A percentile compares a stretch with the other conserved stretches of the same genome.
Conservation (phyloP, 2,329 filamentous ascomycete species). For the Ploettnerulaceae sp. region DNA sequence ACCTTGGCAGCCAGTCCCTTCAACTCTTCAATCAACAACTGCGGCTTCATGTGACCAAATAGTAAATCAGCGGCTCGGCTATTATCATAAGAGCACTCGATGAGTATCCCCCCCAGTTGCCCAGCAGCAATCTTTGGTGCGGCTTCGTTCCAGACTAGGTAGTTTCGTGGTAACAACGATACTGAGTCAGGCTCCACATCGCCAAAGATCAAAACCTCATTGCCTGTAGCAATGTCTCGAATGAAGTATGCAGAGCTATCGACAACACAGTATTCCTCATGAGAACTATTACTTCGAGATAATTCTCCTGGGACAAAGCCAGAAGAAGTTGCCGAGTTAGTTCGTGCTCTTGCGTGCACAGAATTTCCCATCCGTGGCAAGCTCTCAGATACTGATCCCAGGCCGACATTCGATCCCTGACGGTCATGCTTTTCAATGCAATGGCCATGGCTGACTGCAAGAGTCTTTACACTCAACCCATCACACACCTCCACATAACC, state of each 20-base stretch:
- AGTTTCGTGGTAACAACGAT: slow-evolving; percentile 74
- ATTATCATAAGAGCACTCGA: slow-evolving; percentile 93
- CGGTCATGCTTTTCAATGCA: slow-evolving; percentile 73
- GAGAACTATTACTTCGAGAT: not conserved
- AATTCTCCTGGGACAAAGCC: not conserved
- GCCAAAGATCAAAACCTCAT: slow-evolving; percentile 88
- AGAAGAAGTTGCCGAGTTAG: not conserved
- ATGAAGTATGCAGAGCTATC: slow-evolving; percentile 95
- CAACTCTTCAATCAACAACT: slow-evolving; percentile 77
- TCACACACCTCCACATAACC: slow-evolving; percentile 88
- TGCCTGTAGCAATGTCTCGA: slow-evolving; percentile 62
- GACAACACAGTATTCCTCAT: slow-evolving; percentile 55
- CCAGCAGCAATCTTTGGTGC: slow-evolving; percentile 76
- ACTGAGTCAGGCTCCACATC: slow-evolving; percentile 91
- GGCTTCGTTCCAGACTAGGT: slow-evolving; percentile 80
- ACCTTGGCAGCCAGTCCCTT: slow-evolving; percentile 53
- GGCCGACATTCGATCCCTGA: slow-evolving; percentile 44
- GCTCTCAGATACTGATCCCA: not conserved
- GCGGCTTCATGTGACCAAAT: slow-evolving; percentile 84
- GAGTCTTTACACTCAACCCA: slow-evolving; percentile 81
- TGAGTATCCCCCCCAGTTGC: slow-evolving; percentile 74
- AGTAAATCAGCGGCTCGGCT: slow-evolving; percentile 69
- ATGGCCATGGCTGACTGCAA: slow-evolving; percentile 83
- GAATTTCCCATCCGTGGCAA: not conserved
- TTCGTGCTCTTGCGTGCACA: not conserved